phyloP scores from a whole-genome alignment of 2,329 filamentous ascomycete genomes.

The Penicillium sp. region DNA sequence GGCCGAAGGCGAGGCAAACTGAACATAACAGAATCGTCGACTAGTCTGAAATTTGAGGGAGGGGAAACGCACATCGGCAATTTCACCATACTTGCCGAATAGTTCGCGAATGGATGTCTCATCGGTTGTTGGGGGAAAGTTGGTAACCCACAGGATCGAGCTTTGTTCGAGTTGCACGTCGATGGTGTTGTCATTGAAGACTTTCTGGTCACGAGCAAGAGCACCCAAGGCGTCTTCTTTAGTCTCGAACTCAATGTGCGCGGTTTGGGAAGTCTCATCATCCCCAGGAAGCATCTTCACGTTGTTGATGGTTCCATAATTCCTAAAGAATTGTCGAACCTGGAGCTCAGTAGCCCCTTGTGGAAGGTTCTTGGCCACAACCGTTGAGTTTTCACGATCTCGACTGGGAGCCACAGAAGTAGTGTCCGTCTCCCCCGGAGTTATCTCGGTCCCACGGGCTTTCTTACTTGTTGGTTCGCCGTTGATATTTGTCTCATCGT shows the following conservation, averaged over 20 bases:
- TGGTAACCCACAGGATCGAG: constrained; percentile 85
- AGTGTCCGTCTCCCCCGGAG: constrained; percentile 34
- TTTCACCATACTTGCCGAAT: constrained; percentile 72
- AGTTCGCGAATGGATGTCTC: constrained; percentile 59
- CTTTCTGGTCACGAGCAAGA: constrained; percentile 78
- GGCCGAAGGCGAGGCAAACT: constrained; percentile 73
- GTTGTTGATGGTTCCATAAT: constrained; percentile 79
- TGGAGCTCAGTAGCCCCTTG: constrained; percentile 69
- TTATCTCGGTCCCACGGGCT: constrained; percentile 55
- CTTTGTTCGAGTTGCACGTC: constrained; percentile 74
- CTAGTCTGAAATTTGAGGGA: constrained; percentile 87
- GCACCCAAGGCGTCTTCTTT: constrained; percentile 81
- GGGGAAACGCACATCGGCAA: constrained; percentile 85
- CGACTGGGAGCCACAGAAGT: constrained; percentile 62
- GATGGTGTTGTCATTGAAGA: constrained; percentile 73
- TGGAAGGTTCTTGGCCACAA: constrained; percentile 81
- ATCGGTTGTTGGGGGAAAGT: constrained; percentile 69
- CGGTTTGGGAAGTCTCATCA: constrained; percentile 65
- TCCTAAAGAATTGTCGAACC: constrained; percentile 86
- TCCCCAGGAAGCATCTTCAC: constrained; percentile 69
- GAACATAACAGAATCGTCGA: constrained; percentile 92
- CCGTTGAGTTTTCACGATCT: constrained; percentile 86
- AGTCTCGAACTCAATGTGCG: constrained; percentile 82
- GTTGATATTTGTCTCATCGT: constrained; percentile 56
- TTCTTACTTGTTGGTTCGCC: constrained; percentile 71